Base-by-base conservation (phyloP, 2,329 filamentous ascomycete genomes). In the Fusarium sp. region DNA sequence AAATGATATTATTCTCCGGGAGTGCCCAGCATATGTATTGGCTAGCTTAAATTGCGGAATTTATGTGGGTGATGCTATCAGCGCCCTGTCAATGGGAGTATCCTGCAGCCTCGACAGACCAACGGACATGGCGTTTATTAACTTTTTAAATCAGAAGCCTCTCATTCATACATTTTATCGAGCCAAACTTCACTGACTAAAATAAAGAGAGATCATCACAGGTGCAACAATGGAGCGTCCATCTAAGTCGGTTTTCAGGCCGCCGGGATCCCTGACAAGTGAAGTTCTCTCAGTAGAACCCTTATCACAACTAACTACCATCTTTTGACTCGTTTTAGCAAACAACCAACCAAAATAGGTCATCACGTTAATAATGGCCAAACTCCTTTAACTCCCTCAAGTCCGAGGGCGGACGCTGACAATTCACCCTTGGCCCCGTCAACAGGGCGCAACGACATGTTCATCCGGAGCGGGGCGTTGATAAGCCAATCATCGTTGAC, bases 361-460 rank as follows among this genome's bases (percentile, higher is more conserved):
- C 24, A 6, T 6, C 16, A n/a, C 13, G 24, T 29, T n/a, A 5
- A 27, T 22, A 16, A 48, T 48, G 2, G 14, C 22, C 43, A 48
- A 27, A 29, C 24, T 52, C 27, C 24, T 27, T 54, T 54, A 33
- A 31, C 50, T 20, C 13, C 29, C n/a, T 54, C 11, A 58, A 33
- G 33, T 58, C 54, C 54, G 54, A 58, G 14, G 39, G 11, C 54
- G 54, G 54, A 48, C 11, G 37, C 27, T n/a, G 58, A 60, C 57
- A 20, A 29, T 35, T 35, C 29, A 16, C 59, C 24, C 27, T 6
- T 4, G 2, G 33, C 45, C 60, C 60, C 60, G 60, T 54, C 60
- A 52, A 63, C 60, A 63, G 60, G 60, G 60, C 60, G 60, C 60
- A 63, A 63, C 60, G 60, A 63, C 60, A 63, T 63, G 20, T 45